A percentile compares a stretch with the other conserved stretches of the same genome.
Conservation (phyloP, 2,329 filamentous ascomycete genomes). For the Neopestalotiopsis sp. region DNA sequence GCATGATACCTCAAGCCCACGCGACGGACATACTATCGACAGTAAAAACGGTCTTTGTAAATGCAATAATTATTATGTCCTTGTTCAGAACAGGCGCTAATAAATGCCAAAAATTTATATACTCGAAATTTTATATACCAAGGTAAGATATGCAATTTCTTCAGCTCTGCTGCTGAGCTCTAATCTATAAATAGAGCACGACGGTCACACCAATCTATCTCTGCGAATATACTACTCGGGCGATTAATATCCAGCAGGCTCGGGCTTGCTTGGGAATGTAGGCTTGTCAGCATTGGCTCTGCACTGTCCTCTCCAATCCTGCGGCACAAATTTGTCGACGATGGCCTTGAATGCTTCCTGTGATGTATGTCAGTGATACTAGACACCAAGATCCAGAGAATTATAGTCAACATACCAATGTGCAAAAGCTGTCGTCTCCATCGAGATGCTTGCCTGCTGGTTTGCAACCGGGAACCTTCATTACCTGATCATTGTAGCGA, state of each 20-base stretch:
- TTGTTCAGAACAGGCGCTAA: not conserved
- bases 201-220: not conserved
- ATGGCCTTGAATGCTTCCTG: constrained; percentile 90
- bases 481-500: constrained; percentile 86
- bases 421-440: constrained; percentile 89
- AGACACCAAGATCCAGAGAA: not conserved
- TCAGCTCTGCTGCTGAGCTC: not conserved
- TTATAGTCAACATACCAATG: constrained; percentile 62
- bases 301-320: constrained; percentile 71
- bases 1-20: no score
- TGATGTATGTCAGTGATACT: constrained; percentile 19
- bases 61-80: no score
- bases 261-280: constrained; percentile 52
- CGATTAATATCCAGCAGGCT: constrained; percentile 55
- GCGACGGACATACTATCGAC: no score
- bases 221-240: not conserved
- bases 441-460: constrained; percentile 80
- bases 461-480: constrained; percentile 83
- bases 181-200: not conserved
- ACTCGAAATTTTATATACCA: not conserved
- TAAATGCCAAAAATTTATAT: not conserved
- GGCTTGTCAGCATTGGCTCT: constrained; percentile 49
- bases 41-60: no score
- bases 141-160: not conserved
- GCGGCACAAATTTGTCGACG: constrained; percentile 87